phyloP scores from a whole-genome alignment of 2,329 filamentous ascomycete genomes.

The Colletotrichum lini region DNA sequence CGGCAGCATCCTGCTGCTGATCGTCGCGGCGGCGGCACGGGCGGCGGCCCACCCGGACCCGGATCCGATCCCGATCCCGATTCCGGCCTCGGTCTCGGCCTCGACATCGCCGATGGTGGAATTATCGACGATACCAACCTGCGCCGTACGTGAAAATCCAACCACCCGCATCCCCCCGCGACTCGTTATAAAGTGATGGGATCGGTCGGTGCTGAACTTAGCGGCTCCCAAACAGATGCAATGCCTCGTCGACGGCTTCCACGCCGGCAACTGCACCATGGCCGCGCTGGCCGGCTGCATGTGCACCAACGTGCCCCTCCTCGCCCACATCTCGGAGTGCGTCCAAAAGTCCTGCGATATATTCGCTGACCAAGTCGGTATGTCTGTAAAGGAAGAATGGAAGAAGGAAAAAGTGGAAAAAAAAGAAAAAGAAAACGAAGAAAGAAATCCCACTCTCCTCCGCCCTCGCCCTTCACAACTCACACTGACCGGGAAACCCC shows the following conservation, averaged over 20 bases:
- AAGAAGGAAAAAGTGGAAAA: too few relatives aligned
- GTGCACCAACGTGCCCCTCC: conserved; percentile 33
- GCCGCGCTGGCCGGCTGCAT: conserved; percentile 25
- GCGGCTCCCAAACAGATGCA: conserved; percentile 9
- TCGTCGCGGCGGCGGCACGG: background rate
- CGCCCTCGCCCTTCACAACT: too few relatives aligned
- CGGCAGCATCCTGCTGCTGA: conserved; percentile 6
- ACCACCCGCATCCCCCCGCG: too few relatives aligned
- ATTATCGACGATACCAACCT: conserved; percentile 23
- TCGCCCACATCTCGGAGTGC: conserved; percentile 33
- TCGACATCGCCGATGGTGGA: background rate
- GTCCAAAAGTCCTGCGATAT: conserved; percentile 31
- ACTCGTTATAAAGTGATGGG: background rate
- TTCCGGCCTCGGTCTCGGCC: too few relatives aligned
- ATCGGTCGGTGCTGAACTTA: background rate
- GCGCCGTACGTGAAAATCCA: conserved; percentile 25
- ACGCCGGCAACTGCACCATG: conserved; percentile 25
- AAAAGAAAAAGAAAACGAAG: too few relatives aligned
- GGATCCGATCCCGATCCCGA: background rate
- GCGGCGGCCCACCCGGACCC: background rate
- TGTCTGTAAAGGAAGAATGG: background rate
- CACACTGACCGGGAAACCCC: background rate
- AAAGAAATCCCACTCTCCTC: too few relatives aligned
- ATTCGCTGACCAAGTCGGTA: conserved; percentile 31
- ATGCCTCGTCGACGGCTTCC: conserved; percentile 31